Evolutionary conservation across 345 rosid genomes (phyloP), one percentile per base, ranked within the genome.

Genomic region (Mallotus nudiflorus): DNA sequence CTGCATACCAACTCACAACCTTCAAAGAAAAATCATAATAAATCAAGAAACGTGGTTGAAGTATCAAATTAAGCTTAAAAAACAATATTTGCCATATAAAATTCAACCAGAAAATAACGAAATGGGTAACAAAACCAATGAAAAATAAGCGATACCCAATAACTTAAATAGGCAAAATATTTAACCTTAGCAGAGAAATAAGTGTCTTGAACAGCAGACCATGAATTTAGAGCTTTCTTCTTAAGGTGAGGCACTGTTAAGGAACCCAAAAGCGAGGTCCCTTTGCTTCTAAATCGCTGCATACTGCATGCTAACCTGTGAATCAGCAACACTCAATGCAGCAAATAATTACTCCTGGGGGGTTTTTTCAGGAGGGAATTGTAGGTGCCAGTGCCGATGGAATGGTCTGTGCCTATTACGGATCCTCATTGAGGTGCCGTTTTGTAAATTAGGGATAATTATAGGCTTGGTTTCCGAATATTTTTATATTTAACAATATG

Each of bases 171-270:
- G 25, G 33, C 20, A 42, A 22, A 12, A 54, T 0, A 27, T 9
- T 6, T 28, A 54, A 85, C 98, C 90, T 87, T 94, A 72, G 96
- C 86, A 52, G 97, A 90, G 74, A 84, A 81, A 80, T 67, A 92
- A 2, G 97, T 87, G 70, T 95, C 97, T 48, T 92, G 93, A 58
- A 90, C 76, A 56, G 97, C 92, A 64, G 78, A 85, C 89, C 86
- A 78, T 66, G 97, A 87, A 73, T 86, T 88, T 39, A 77, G 79
- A 75, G 89, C 87, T 75, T 88, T 90, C 81, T 70, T 83, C 92
- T 84, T 95, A 67, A 92, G 77, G 1, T 72, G 81, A 40, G 91
- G 92, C 68, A 75, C 76, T 4, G 78, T 67, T 24, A 82, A 29
- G 2, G 79, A 82, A 69, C 87, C 81, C 37, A 86, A 54, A 62